Percentiles rank a stretch among this genome's conserved stretches.
Evolutionary conservation across 2,329 filamentous ascomycete species (phyloP).

Genomic region (Thielaviopsis euricoi): DNA sequence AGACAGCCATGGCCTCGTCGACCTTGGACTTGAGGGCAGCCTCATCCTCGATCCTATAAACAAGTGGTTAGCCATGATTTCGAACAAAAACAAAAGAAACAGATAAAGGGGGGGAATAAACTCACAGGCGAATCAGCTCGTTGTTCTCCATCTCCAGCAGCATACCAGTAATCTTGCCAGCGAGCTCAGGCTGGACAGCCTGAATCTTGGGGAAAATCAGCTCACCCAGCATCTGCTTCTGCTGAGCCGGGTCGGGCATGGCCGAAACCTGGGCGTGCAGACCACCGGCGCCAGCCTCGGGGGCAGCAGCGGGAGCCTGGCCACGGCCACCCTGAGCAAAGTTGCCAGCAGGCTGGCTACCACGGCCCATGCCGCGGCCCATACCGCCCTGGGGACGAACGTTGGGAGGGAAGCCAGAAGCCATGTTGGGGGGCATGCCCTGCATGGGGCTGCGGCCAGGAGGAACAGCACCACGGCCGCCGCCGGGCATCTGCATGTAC

Average conservation of each 20-base stretch:
- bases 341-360: constrained; percentile 24
- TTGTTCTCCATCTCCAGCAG: constrained; percentile 97
- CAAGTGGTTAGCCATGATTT: constrained; percentile 12
- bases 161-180: constrained; percentile 99
- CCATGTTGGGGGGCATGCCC: constrained; percentile 52
- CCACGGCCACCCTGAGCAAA: constrained; percentile 32
- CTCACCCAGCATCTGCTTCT: constrained; percentile 98
- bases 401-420: constrained; percentile 39
- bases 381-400: constrained; percentile 34
- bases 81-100: constrained; percentile 12
- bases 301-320: constrained; percentile 13
- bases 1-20: constrained; percentile 89
- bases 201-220: constrained; percentile 98
- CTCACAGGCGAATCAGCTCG: constrained; percentile 91
- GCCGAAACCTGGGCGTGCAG: constrained; percentile 42
- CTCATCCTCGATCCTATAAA: constrained; percentile 74
- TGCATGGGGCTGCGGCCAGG: constrained; percentile 60
- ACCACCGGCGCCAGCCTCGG: constrained; percentile 13
- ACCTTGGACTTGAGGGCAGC: constrained; percentile 84
- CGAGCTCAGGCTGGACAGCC: constrained; percentile 82
- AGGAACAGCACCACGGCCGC: constrained; percentile 45
- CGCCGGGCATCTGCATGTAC: constrained; percentile 59
- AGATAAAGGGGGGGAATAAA: constrained; percentile 23
- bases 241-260: constrained; percentile 50
- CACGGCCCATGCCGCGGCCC: constrained; percentile 29